Conservation (phyloP, 2,329 filamentous ascomycete species). For the Colletotrichum euphorbiae region DNA sequence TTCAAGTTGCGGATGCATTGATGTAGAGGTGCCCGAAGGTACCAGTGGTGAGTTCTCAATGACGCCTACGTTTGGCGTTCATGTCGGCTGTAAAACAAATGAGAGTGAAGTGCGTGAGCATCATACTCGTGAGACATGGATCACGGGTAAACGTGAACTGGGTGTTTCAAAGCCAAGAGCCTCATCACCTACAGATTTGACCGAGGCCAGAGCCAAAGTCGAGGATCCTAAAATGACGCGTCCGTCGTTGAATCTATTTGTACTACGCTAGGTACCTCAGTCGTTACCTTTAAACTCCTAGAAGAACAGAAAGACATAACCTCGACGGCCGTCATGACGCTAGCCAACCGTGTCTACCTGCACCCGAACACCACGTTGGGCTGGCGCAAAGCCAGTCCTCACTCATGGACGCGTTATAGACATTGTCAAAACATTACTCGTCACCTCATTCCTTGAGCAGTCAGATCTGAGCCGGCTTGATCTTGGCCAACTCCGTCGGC, state of each 20-base stretch:
- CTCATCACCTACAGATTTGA: not conserved
- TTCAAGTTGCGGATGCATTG: too few species aligned
- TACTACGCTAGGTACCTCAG: conserved; percentile 5
- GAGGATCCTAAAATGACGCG: not conserved
- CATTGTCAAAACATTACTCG: conserved; percentile 18
- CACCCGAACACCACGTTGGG: conserved; percentile 8
- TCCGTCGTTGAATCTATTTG: not conserved
- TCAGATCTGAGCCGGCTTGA: conserved; percentile 34
- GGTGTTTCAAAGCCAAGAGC: not conserved
- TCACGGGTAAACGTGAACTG: too few species aligned
- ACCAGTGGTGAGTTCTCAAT: too few species aligned
- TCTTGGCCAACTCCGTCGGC: conserved; percentile 29
- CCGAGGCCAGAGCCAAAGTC: not conserved
- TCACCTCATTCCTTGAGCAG: not conserved
- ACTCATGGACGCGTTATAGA: conserved; percentile 27
- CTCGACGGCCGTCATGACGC: not conserved
- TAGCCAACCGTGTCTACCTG: not conserved
- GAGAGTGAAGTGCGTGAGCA: too few species aligned
- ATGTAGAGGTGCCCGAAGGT: too few species aligned
- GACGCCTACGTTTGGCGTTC: too few species aligned
- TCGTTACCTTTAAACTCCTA: conserved; percentile 1
- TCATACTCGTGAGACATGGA: too few species aligned
- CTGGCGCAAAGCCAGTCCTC: conserved; percentile 7
- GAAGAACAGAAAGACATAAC: not conserved
- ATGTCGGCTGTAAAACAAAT: too few species aligned